Base-by-base conservation (phyloP, 306 rosid species). In the Vigna trinervia region DNA sequence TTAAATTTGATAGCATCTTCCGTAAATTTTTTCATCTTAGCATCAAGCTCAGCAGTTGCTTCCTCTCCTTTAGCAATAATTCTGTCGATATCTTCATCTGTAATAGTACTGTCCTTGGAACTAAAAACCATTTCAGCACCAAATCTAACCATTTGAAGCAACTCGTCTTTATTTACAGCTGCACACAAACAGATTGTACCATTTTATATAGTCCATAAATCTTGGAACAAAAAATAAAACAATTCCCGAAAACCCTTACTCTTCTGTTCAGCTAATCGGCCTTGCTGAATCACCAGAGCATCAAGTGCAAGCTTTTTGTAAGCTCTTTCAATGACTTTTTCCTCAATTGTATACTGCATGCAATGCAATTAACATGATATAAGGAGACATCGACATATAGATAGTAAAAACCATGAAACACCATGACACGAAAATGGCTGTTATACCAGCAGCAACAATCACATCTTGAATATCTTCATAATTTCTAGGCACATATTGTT, bases 61-160 rank as follows among this genome's bases (percentile, higher is more conserved):
- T 93, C 97, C 83, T 90, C 99, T 90, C 97, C 97, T 84, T 90
- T 95, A 4, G 99, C 97, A 58, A 95, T 95, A 69, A 95, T 92
- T 86, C 99, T 87, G 76, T 95, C 99, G 77, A 95, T 92, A 85
- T 95, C 97, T 85, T 95, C 97, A 74, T 92, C 99, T 8, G 97
- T 92, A 73, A 95, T 95, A 70, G 96, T 95, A 84, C 93, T 91
- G 80, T 95, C 99, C 88, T 90, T 92, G 88, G 97, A 95, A 85
- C 99, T 95, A 77, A 92, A 95, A 79, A 95, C 99, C 99, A 95
- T 95, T 88, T 95, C 99, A 75, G 99, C 99, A 69, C 99, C 99
- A 78, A 92, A 95, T 79, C 97, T 92, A 84, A 95, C 97, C 97
- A 92, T 95, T 80, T 92, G 97, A 82, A 95, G 97, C 71, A 95